A percentile compares a stretch with the other conserved stretches of the same genome.
These are phyloP conservation scores for Nicotiana noctiflora DNA, from an alignment of 257 asterid species.

Conservation along the genomic window DNA sequence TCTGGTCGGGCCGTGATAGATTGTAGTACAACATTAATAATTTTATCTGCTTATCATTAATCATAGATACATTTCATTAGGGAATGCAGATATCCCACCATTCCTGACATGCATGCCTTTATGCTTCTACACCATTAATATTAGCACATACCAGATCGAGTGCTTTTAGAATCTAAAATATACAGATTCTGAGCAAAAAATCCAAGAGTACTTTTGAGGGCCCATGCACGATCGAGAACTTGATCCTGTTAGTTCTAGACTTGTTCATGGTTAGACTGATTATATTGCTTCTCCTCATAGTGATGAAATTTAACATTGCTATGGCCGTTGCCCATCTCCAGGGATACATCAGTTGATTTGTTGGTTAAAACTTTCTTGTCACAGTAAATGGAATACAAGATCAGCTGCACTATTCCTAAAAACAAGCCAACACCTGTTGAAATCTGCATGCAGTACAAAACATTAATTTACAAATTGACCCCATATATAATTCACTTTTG, in stretches of 20 bases:
- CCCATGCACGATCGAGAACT: not conserved
- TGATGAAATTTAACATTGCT: conserved; percentile 17
- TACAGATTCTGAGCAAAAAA: not conserved
- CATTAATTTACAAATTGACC: not conserved
- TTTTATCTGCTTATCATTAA: not conserved
- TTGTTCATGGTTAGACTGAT: not conserved
- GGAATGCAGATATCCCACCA: not conserved
- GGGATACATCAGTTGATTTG: not conserved
- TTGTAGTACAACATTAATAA: too few species aligned
- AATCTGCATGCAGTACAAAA: conserved; percentile 26
- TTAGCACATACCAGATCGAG: not conserved
- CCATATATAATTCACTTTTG: not conserved
- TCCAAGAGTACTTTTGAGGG: not conserved
- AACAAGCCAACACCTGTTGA: conserved; percentile 71
- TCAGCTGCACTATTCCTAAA: conserved; percentile 64
- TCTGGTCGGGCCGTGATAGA: too few species aligned
- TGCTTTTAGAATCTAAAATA: not conserved
- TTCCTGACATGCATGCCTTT: not conserved
- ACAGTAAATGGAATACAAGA: conserved; percentile 49
- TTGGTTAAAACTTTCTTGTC: conserved; percentile 34
- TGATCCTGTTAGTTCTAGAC: not conserved
- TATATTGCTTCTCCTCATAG: conserved; percentile 20
- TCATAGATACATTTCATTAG: not conserved
- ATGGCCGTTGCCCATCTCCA: conserved; percentile 22
- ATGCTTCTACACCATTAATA: not conserved